These are phyloP conservation scores for Metarhizium rileyi DNA, from an alignment of 2,329 filamentous ascomycete species.

Conservation along the genomic window DNA sequence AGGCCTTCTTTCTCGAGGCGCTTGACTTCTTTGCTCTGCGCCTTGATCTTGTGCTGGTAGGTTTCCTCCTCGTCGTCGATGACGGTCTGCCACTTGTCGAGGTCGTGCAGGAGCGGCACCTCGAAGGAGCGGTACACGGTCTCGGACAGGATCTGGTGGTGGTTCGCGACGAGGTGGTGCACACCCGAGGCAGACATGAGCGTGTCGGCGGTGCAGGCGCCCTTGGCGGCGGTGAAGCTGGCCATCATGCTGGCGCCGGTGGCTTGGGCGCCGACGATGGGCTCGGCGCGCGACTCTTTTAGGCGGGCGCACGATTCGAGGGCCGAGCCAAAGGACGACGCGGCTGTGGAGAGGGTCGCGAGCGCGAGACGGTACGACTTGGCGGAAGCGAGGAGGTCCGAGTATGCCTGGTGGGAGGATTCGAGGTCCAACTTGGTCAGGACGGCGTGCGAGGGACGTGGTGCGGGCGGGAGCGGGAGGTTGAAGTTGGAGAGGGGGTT, in stretches of 20 bases:
- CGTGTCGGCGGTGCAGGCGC: slow-evolving; percentile 52
- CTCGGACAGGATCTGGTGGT: slow-evolving; percentile 60
- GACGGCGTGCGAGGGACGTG: slow-evolving; percentile 46
- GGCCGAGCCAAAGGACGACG: slow-evolving; percentile 53
- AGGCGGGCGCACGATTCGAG: slow-evolving; percentile 59
- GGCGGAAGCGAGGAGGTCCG: slow-evolving; percentile 50
- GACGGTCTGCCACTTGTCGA: slow-evolving; percentile 53
- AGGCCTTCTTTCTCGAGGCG: slow-evolving; percentile 55
- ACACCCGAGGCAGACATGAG: slow-evolving; percentile 53
- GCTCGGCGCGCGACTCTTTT: slow-evolving; percentile 55
- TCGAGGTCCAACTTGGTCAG: slow-evolving; percentile 55
- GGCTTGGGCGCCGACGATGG: slow-evolving; percentile 35
- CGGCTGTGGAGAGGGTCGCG: slow-evolving; percentile 48
- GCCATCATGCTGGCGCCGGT: slow-evolving; percentile 30
- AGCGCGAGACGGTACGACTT: slow-evolving; percentile 56
- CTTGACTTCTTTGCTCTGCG: slow-evolving; percentile 50
- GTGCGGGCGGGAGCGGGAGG: slow-evolving; percentile 51
- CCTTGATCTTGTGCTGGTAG: slow-evolving; percentile 46
- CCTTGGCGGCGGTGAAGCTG: slow-evolving; percentile 35
- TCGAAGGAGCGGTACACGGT: slow-evolving; percentile 60
- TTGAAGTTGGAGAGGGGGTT: slow-evolving; percentile 49
- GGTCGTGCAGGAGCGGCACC: slow-evolving; percentile 58
- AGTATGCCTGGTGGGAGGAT: slow-evolving; percentile 51
- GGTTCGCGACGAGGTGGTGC: slow-evolving; percentile 59
- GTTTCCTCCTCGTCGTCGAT: slow-evolving; percentile 55